Conservation (phyloP, 345 rosid species). For the Chamaenerion angustifolium region DNA sequence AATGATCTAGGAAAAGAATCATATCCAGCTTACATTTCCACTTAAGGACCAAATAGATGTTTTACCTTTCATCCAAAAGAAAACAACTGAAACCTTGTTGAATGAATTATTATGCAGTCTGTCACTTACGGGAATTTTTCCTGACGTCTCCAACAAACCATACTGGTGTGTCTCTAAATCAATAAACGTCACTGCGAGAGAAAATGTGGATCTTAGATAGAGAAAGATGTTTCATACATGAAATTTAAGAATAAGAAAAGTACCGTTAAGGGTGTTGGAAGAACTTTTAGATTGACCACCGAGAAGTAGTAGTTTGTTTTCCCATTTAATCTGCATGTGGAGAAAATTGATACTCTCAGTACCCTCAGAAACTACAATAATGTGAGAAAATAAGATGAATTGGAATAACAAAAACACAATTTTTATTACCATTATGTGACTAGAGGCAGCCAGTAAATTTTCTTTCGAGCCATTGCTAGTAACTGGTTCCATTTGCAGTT, state of each 20-base stretch:
- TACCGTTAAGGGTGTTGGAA: slow-evolving; percentile 53
- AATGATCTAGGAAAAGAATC: slow-evolving; percentile 1
- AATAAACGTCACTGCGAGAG: slow-evolving; percentile 54
- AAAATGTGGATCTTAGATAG: slow-evolving; percentile 3
- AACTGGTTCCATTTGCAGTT: slow-evolving; percentile 23
- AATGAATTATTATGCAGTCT: not conserved
- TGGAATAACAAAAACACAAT: no score
- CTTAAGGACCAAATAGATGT: no score
- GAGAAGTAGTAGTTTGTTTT: slow-evolving; percentile 57
- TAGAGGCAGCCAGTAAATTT: slow-evolving; percentile 58
- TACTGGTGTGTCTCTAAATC: slow-evolving; percentile 50
- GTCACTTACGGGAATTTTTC: slow-evolving; percentile 60
- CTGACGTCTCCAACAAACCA: slow-evolving; percentile 52
- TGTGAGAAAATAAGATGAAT: not conserved
- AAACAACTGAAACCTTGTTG: not conserved
- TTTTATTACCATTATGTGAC: slow-evolving; percentile 72
- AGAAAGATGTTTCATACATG: not conserved
- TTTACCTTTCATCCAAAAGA: not conserved
- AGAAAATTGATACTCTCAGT: not conserved
- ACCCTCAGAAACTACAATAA: not conserved
- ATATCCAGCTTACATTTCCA: not conserved
- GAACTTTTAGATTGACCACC: slow-evolving; percentile 72
- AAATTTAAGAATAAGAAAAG: slow-evolving; percentile 4
- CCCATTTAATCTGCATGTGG: slow-evolving; percentile 61
- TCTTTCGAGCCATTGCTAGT: slow-evolving; percentile 30